Evolutionary conservation across 371 early-diverging fungal species (phyloP).

Genomic region (Mucor piriformis): DNA sequence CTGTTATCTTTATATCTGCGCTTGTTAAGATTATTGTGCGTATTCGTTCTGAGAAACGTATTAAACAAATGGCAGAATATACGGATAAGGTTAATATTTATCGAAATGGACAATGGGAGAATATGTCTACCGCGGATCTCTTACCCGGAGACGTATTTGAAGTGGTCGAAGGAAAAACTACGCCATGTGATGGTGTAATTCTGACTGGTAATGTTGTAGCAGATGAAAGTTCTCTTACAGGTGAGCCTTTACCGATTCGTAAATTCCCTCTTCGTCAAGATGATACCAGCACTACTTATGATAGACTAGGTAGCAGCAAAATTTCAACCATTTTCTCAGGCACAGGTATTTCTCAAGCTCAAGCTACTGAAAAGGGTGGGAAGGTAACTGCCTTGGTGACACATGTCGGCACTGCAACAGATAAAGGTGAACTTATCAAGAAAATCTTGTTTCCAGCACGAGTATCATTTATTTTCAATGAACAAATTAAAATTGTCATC

Average conservation of each 20-base stretch:
- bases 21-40: constrained; percentile 71
- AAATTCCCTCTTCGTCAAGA: constrained; percentile 59
- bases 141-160: constrained; percentile 80
- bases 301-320: constrained; percentile 51
- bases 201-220: constrained; percentile 71
- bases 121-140: constrained; percentile 55
- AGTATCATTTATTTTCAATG: constrained; percentile 67
- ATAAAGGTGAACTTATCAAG: constrained; percentile 75
- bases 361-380: constrained; percentile 25
- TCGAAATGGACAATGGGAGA: constrained; percentile 56
- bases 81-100: constrained; percentile 51
- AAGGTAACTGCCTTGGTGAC: constrained; percentile 63
- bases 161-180: constrained; percentile 52
- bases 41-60: constrained; percentile 63
- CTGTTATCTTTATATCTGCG: constrained; percentile 72
- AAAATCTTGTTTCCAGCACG: constrained; percentile 72
- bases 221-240: constrained; percentile 75
- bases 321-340: constrained; percentile 58
- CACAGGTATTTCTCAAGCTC: constrained; percentile 51
- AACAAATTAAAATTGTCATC: constrained; percentile 71
- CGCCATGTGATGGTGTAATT: constrained; percentile 73
- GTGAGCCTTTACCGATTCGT: constrained; percentile 66
- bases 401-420: constrained; percentile 72
- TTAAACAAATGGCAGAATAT: constrained; percentile 71
- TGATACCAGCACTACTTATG: constrained; percentile 29